phyloP scores from a whole-genome alignment of 441 rosid species.

The Jatropha multifida region DNA sequence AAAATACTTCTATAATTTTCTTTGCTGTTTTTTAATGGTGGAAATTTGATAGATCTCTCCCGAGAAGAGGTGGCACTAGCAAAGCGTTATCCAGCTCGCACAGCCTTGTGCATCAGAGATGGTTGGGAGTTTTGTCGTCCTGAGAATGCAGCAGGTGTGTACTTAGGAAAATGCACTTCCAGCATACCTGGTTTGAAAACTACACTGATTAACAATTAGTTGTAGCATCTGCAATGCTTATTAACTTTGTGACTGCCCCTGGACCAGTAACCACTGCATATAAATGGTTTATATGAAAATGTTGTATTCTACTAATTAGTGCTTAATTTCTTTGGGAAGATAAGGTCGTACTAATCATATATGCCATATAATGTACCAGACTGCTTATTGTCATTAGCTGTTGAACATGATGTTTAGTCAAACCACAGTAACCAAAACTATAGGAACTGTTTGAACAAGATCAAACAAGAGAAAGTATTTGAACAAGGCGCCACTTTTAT shows the following conservation, averaged over 20 bases:
- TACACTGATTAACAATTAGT: conserved; percentile 4
- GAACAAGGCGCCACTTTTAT: background rate
- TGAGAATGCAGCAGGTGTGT: conserved; percentile 81
- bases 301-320: background rate
- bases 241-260: background rate
- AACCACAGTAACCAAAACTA: background rate
- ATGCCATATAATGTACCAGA: background rate
- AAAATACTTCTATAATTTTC: background rate
- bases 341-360: background rate
- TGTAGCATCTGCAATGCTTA: background rate
- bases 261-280: background rate
- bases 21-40: conserved; percentile 18
- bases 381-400: conserved; percentile 2
- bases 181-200: background rate
- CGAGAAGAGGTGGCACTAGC: conserved; percentile 84
- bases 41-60: conserved; percentile 64
- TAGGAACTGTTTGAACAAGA: background rate
- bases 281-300: background rate
- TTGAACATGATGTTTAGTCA: background rate
- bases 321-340: conserved; percentile 7
- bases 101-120: conserved; percentile 89
- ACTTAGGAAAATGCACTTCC: conserved; percentile 14
- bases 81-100: conserved; percentile 86
- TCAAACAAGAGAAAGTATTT: background rate
- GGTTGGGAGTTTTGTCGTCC: conserved; percentile 98